phyloP scores from a whole-genome alignment of 768 basidiomycete species.

The Amanita rubescens region DNA sequence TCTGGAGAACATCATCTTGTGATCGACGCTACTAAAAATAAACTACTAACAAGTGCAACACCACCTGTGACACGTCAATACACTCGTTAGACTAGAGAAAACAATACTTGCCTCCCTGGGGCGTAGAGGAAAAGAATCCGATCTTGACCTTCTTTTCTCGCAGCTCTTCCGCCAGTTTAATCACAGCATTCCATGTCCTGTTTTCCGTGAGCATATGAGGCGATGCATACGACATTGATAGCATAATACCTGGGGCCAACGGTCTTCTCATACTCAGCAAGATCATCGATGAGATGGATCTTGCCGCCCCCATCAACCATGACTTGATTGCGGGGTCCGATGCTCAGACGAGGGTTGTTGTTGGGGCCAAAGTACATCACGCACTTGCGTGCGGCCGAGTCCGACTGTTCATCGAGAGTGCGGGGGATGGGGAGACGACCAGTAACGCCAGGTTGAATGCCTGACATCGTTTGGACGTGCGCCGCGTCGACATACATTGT shows the following conservation, averaged over 20 bases:
- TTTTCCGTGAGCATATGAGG: constrained; percentile 8
- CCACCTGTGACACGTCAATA: constrained; percentile 52
- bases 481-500: constrained; percentile 56
- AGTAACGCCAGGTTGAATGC: constrained; percentile 36
- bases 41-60: constrained; percentile 84
- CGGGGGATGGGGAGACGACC: constrained; percentile 65
- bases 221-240: neutral
- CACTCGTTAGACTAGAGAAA: constrained; percentile 3
- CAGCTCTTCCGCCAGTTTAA: constrained; percentile 76
- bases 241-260: constrained; percentile 53
- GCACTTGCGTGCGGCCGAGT: constrained; percentile 80
- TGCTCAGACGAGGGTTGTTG: constrained; percentile 78
- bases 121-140: constrained; percentile 92
- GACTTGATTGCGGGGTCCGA: constrained; percentile 81
- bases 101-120: constrained; percentile 69
- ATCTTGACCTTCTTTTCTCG: constrained; percentile 84
- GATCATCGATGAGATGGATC: constrained; percentile 79
- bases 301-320: constrained; percentile 82
- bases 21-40: constrained; percentile 12
- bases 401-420: constrained; percentile 78
- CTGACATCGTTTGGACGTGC: constrained; percentile 38
- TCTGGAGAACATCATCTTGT: constrained; percentile 35
- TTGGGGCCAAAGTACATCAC: constrained; percentile 77
- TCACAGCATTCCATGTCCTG: constrained; percentile 76
- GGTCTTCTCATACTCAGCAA: constrained; percentile 69